A percentile compares a stretch with the other conserved stretches of the same genome.
These are phyloP conservation scores for Mortierella sp. DNA, from an alignment of 371 early-diverging fungal genomes.

Conservation along the genomic window DNA sequence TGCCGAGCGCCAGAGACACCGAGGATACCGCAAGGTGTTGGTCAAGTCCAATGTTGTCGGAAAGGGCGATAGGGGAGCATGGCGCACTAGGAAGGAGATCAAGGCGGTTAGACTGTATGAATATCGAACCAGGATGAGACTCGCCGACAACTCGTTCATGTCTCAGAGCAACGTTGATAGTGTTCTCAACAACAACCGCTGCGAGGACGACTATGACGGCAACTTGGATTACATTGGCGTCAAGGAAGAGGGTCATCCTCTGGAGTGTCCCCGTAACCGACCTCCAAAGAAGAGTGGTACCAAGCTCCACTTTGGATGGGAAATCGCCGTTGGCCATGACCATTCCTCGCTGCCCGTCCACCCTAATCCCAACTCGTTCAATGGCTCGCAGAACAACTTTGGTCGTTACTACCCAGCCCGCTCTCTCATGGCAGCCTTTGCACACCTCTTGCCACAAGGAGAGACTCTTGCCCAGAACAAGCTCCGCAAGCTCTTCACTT, in stretches of 20 bases:
- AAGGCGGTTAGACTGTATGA: too few species aligned
- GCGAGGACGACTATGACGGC: slow-evolving; percentile 11
- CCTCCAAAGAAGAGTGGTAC: slow-evolving; percentile 1
- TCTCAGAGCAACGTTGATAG: slow-evolving; percentile 3
- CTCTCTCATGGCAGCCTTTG: slow-evolving; percentile 27
- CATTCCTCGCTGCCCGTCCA: slow-evolving; percentile 1
- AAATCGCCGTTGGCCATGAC: slow-evolving; percentile 18
- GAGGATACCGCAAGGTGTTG: background rate
- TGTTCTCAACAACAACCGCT: slow-evolving; percentile 30
- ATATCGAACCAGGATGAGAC: too few species aligned
- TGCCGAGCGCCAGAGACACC: slow-evolving; percentile 4
- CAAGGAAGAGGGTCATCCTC: slow-evolving; percentile 26
- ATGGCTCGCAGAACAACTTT: background rate
- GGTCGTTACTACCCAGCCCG: slow-evolving; percentile 25
- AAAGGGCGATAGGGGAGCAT: too few species aligned
- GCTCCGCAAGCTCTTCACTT: slow-evolving; percentile 30
- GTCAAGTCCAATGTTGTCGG: too few species aligned
- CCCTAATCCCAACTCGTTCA: background rate
- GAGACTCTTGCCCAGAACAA: slow-evolving; percentile 8
- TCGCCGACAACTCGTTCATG: slow-evolving; percentile 2
- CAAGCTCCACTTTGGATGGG: slow-evolving; percentile 36
- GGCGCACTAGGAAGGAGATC: too few species aligned
- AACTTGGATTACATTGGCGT: slow-evolving; percentile 29
- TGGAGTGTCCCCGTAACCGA: background rate
- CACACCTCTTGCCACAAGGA: slow-evolving; percentile 18